Conservation (phyloP, 805 yeast species). For the Nakazawaea siamensis region DNA sequence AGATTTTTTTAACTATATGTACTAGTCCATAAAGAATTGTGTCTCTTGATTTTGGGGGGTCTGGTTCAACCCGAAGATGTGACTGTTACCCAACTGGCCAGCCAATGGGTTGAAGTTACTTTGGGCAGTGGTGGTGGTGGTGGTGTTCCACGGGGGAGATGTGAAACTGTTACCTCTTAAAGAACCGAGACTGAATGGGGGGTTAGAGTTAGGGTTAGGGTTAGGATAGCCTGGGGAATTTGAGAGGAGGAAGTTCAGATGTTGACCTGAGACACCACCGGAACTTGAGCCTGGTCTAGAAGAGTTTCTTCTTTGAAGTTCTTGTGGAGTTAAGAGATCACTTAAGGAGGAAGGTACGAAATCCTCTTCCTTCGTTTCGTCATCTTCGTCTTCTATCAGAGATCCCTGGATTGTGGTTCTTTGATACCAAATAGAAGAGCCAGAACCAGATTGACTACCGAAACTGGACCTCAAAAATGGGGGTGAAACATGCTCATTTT, state of each 20-base stretch:
- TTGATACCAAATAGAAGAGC: too few species aligned
- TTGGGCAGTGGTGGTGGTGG: too few species aligned
- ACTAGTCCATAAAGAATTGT: slow-evolving; percentile 9
- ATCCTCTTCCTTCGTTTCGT: slow-evolving; percentile 53
- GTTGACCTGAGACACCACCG: neutral
- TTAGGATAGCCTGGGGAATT: neutral
- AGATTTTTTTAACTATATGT: neutral
- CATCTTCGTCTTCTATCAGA: slow-evolving; percentile 23
- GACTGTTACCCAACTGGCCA: too few species aligned
- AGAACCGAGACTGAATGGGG: too few species aligned
- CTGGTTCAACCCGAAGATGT: too few species aligned
- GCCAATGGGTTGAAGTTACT: too few species aligned
- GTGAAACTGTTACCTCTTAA: too few species aligned
- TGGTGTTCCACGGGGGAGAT: too few species aligned
- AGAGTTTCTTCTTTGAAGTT: slow-evolving; percentile 57
- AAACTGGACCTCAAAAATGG: too few species aligned
- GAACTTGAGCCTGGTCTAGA: slow-evolving; percentile 27
- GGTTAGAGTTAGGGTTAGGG: too few species aligned
- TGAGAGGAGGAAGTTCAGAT: neutral
- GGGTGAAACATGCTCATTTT: neutral
- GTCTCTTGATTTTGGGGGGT: slow-evolving; percentile 6
- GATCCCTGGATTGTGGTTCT: neutral
- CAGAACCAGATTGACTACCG: neutral
- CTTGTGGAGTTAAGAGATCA: slow-evolving; percentile 80
- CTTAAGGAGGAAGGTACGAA: slow-evolving; percentile 74